Evolutionary conservation across 2,329 filamentous ascomycete species (phyloP).

Genomic region (Thelonectria rubi): DNA sequence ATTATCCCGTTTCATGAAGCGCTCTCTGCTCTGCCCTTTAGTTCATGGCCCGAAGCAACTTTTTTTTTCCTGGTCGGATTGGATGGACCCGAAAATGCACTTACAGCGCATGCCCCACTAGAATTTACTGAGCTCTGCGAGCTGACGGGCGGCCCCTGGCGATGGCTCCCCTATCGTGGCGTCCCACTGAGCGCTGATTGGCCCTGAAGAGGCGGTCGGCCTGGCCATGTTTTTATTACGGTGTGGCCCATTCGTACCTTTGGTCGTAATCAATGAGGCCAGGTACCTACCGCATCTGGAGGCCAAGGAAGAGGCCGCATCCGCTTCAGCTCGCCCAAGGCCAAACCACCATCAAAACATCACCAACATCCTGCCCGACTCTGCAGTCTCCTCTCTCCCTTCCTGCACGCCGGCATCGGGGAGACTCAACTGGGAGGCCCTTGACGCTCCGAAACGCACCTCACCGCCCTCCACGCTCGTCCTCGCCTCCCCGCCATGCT

Average conservation of each 20-base stretch:
- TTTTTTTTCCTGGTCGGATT: constrained; percentile 16
- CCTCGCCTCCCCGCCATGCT: constrained; percentile 30
- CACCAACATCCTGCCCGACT: background rate
- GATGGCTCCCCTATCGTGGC: constrained; percentile 37
- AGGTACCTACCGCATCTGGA: background rate
- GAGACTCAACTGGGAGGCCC: background rate
- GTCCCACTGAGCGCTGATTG: constrained; percentile 40
- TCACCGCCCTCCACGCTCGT: background rate
- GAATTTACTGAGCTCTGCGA: background rate
- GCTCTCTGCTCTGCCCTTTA: constrained; percentile 5
- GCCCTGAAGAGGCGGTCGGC: constrained; percentile 24
- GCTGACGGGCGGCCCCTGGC: constrained; percentile 37
- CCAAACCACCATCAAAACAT: constrained; percentile 9
- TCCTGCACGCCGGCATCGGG: background rate
- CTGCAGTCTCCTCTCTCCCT: constrained; percentile 8
- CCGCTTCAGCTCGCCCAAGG: constrained; percentile 1
- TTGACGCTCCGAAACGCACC: background rate
- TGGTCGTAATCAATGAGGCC: constrained; percentile 8
- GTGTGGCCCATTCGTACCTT: constrained; percentile 17
- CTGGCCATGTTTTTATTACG: constrained; percentile 30
- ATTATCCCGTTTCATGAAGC: constrained; percentile 8
- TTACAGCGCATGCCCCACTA: constrained; percentile 9
- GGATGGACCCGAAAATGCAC: constrained; percentile 1
- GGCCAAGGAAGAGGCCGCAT: constrained; percentile 3
- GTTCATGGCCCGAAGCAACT: constrained; percentile 2